Percentiles rank a stretch among this genome's conserved stretches.
Conservation (phyloP, 2,329 filamentous ascomycete species). For the Akanthomyces dipterigenus region DNA sequence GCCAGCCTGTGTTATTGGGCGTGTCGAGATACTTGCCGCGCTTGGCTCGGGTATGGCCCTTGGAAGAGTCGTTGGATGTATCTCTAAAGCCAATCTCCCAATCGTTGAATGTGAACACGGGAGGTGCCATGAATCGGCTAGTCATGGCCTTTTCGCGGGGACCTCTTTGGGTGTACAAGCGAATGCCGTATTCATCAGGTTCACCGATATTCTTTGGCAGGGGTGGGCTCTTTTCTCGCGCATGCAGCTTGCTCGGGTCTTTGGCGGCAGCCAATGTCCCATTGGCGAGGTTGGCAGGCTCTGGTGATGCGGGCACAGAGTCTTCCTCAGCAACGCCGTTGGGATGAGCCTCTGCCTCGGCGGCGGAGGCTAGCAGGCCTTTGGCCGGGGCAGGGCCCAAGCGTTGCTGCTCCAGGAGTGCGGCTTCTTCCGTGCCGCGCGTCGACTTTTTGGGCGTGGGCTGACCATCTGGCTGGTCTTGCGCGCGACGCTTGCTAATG, state of each 20-base stretch:
- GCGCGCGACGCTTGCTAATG: slow-evolving; percentile 43
- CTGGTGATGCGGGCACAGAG: slow-evolving; percentile 30
- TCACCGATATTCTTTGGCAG: slow-evolving; percentile 35
- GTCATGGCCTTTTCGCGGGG: slow-evolving; percentile 39
- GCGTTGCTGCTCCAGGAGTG: slow-evolving; percentile 20
- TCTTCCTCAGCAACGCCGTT: slow-evolving; percentile 30
- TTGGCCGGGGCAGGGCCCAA: slow-evolving; percentile 29
- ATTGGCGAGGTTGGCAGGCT: slow-evolving; percentile 24
- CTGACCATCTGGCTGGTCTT: slow-evolving; percentile 42
- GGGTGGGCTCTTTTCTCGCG: slow-evolving; percentile 32
- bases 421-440: slow-evolving; percentile 26
- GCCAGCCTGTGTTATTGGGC: slow-evolving; percentile 47
- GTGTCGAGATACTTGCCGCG: slow-evolving; percentile 47
- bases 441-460: slow-evolving; percentile 42
- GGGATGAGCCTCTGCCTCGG: slow-evolving; percentile 28
- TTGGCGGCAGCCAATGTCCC: slow-evolving; percentile 21
- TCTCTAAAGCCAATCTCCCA: slow-evolving; percentile 55
- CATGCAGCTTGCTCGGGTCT: slow-evolving; percentile 23
- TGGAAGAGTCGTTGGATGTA: slow-evolving; percentile 48
- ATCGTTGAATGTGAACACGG: slow-evolving; percentile 40
- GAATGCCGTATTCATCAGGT: slow-evolving; percentile 46
- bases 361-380: slow-evolving; percentile 33
- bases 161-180: slow-evolving; percentile 35
- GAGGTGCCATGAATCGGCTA: slow-evolving; percentile 45
- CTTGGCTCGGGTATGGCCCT: slow-evolving; percentile 45